Percentiles rank a stretch among this genome's conserved stretches.
These are phyloP conservation scores for Talaromyces sp. DNA, from an alignment of 2,329 filamentous ascomycete genomes.

Conservation along the genomic window DNA sequence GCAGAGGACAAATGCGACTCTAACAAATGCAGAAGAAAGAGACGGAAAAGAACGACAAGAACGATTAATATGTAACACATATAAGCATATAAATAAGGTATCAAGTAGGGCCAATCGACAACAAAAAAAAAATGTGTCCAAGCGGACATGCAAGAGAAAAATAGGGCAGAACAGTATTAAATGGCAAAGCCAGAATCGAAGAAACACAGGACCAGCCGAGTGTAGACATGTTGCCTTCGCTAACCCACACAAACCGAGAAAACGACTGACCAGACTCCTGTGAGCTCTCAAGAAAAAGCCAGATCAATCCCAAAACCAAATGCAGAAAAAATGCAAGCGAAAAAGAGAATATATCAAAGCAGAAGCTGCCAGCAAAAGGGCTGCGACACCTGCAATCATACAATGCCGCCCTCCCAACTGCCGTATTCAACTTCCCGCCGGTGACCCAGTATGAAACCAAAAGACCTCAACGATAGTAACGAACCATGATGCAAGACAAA, in stretches of 20 bases:
- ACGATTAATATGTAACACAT: slow-evolving; percentile 18
- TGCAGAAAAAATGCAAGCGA: slow-evolving; percentile 20
- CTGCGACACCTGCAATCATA: slow-evolving; percentile 21
- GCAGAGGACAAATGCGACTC: slow-evolving; percentile 11
- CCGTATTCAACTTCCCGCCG: slow-evolving; percentile 26
- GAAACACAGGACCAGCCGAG: slow-evolving; percentile 43
- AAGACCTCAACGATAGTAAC: slow-evolving; percentile 26
- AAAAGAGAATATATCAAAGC: slow-evolving; percentile 22
- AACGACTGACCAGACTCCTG: slow-evolving; percentile 40
- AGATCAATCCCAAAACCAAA: slow-evolving; percentile 21
- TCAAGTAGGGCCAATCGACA: slow-evolving; percentile 16
- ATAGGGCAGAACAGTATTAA: slow-evolving; percentile 29
- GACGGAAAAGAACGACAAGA: slow-evolving; percentile 2
- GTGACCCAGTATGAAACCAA: slow-evolving; percentile 35
- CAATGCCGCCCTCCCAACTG: slow-evolving; percentile 26
- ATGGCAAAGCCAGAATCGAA: slow-evolving; percentile 30
- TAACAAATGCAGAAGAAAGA: slow-evolving; percentile 11
- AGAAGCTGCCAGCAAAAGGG: slow-evolving; percentile 25
- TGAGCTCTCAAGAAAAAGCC: slow-evolving; percentile 29
- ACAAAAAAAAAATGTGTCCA: slow-evolving; percentile 9
- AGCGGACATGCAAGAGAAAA: slow-evolving; percentile 26
- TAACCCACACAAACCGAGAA: slow-evolving; percentile 32
- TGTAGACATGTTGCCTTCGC: slow-evolving; percentile 34
- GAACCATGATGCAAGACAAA: slow-evolving; percentile 7
- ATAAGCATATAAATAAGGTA: slow-evolving; percentile 24